Base-by-base conservation (phyloP, 2,329 filamentous ascomycete species). In the Tolypocladium album region DNA sequence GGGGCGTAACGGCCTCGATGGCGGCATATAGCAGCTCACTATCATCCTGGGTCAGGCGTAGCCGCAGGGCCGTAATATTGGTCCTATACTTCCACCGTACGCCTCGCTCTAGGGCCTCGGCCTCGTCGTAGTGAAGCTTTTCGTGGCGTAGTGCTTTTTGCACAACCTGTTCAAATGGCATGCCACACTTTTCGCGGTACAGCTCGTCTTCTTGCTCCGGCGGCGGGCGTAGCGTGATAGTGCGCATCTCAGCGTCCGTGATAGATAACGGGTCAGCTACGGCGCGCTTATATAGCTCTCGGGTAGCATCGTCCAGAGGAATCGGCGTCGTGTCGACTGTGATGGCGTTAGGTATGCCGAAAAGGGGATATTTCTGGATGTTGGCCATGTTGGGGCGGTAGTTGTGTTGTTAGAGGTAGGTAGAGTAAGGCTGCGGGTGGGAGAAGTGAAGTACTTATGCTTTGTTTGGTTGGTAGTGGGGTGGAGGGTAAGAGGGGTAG, bases 181-280 rank as follows among this genome's bases (percentile, higher is more conserved):
- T n/a, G 36, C 53, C 53, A 56, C 53, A 56, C 53, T 27, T 40
- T 56, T 56, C 53, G 53, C 53, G 53, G 53, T 36, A 56, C n/a
- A 56, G 53, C 53, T 56, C 36, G 36, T 56, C 53, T 56, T 56
- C 53, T 56, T 38, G 53, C 53, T 56, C 53, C 13, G 53, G 53
- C 53, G 53, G 53, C 36, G 53, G 53, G 53, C 53, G 53, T 11
- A 56, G 53, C 53, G 53, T 56, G n/a, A 56, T 56, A 36, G 53
- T 40, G 53, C 53, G 53, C 53, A 56, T 56, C 39, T 56, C 53
- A 56, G 53, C 53, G 53, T 56, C 53, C 53, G 53, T 39, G 53
- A 56, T 56, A n/a, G 53, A 56, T 40, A 36, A 56, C 36, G 53
- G 53, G 53, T 40, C 53, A 40, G 27, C 53, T 40, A 56, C 36